phyloP scores from a whole-genome alignment of 306 rosid species.

The Quercus robur region DNA sequence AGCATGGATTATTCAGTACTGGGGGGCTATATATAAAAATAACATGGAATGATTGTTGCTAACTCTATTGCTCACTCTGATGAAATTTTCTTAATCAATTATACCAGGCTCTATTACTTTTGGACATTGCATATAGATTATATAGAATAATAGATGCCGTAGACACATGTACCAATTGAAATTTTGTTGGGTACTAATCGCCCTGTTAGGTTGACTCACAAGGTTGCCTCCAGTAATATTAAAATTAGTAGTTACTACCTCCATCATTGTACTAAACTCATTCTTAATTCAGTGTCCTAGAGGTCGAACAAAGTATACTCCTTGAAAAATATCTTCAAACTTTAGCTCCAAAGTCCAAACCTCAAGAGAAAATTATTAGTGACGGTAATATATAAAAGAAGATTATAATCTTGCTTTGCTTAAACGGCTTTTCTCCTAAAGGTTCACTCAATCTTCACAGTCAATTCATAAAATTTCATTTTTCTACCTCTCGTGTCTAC shows the following conservation, averaged over 20 bases:
- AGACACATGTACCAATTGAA: slow-evolving; percentile 3
- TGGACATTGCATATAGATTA: too few relatives aligned
- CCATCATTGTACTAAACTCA: background rate
- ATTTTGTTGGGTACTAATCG: background rate
- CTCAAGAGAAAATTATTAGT: too few relatives aligned
- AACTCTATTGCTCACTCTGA: background rate
- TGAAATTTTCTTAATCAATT: too few relatives aligned
- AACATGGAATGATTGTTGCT: background rate
- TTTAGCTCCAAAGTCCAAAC: too few relatives aligned
- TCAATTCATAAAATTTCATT: too few relatives aligned
- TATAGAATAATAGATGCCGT: background rate
- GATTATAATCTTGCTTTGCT: background rate
- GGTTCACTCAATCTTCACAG: background rate
- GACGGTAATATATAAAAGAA: background rate
- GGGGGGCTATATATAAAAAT: slow-evolving; percentile 1
- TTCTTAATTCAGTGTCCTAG: background rate
- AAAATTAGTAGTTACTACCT: background rate
- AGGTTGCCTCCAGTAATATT: too few relatives aligned
- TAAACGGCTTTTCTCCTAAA: background rate
- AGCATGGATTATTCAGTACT: slow-evolving; percentile 15
- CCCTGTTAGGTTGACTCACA: background rate
- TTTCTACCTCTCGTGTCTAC: background rate
- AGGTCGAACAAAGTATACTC: too few relatives aligned
- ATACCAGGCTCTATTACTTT: too few relatives aligned
- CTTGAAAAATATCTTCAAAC: too few relatives aligned